Base-by-base conservation (phyloP, 2,329 filamentous ascomycete species). In the Dactylellina sp. region DNA sequence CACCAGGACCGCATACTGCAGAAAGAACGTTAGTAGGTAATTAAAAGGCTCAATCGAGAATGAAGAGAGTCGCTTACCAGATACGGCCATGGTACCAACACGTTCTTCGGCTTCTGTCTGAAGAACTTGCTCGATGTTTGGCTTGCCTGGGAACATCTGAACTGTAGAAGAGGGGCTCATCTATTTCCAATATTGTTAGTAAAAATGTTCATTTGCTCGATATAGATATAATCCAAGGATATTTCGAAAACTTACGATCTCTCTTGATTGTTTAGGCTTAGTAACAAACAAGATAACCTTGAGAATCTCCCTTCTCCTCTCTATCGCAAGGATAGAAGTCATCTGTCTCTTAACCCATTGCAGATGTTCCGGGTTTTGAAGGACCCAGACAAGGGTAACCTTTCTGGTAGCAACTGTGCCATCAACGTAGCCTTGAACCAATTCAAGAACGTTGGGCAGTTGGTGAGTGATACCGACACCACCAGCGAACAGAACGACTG, bases 261-360 rank as follows among this genome's bases (percentile, higher is more conserved):
- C 71, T 68, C 71, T 66, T 52, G 71, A 75, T 49, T 75, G 71
- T n/a, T 75, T 65, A 53, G 71, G 90, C 66, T 90, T 84, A 76
- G 88, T 91, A 77, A 93, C 89, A 80, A 93, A 93, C 61, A 93
- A 86, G 83, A 92, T 87, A 80, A 93, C 91, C 76, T 89, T 88
- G 61, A 93, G 84, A 59, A 90, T 86, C 71, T 93, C 90, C 65
- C 91, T 86, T 55, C 90, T 87, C 80, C 85, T 87, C 66, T 91
- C 89, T 88, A 93, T 90, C 70, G 87, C 86, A 40, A 93, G 84
- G 75, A 93, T 92, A 79, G 89, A 86, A 2, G 90, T 92, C 91
- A 93, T 93, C 89, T 90, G 93, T 6, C 89, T 89, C 50, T 90
- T 85, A 79, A 93, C 92, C 90, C 90, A 93, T 81, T 93, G 90